Evolutionary conservation across 2,329 filamentous ascomycete species (phyloP), one percentile per base, ranked within the genome.

Genomic region (Alternaria triticimaculans): DNA sequence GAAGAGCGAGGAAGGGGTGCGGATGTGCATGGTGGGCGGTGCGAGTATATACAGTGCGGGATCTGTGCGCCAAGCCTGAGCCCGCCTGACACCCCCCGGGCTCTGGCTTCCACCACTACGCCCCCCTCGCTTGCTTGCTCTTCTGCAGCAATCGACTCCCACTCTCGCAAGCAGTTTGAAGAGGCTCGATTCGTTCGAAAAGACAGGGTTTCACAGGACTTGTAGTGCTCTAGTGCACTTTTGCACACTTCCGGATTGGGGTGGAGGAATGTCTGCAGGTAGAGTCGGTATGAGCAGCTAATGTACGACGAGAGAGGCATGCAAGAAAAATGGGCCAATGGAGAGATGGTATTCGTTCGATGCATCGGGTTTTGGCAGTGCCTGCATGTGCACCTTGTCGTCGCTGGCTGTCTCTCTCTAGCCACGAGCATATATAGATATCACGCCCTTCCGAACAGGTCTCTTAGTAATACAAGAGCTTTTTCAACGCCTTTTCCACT

Each of bases 1-100:
- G 30, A 46, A 26, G 30, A 54, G 62, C 55, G 62, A 62, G 51
- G 30, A 54, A 64, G 55, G 55, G 58, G 62, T 53, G 23, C 15
- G 49, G 53, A 66, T 58, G 65, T 44, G 44, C 54, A 48, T 64
- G 60, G 67, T 67, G 69, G 71, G 70, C 62, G 63, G 61, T 69
- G 68, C 67, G 60, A 67, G 62, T 72, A 71, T 73, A 72, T 68
- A 66, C 49, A 62, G 65, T 68, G 65, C 62, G 55, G 37, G 54
- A 68, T 50, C 59, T 60, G 62, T 55, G 51, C 49, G 71, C 71
- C 71, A 73, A 73, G 70, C 57, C 60, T 41, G 21, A 55, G 56
- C 49, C 41, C 62, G 61, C 63, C 58, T 59, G 57, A 65, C 65
- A 60, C 56, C 45, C 48, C 41, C 43, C 58, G 60, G 53, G 33